Evolutionary conservation across 2,329 filamentous ascomycete species (phyloP).

Genomic region (Truncatella angustata): DNA sequence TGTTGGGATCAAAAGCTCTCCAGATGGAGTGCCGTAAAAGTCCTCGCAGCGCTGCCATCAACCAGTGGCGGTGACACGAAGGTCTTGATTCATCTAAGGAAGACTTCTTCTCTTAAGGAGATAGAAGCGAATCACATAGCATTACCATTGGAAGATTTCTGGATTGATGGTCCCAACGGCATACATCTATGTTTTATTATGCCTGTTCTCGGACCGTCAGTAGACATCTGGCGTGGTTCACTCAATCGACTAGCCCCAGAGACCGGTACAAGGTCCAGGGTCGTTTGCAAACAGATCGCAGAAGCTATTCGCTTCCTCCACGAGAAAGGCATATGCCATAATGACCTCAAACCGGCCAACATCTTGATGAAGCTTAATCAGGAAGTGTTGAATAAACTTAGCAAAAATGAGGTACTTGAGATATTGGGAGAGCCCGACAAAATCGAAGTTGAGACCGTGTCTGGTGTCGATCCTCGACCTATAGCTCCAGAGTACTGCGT

Average conservation of each 20-base stretch:
- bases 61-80: not conserved
- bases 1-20: not conserved
- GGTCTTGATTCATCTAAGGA: not conserved
- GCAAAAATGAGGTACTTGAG: not conserved
- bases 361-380: not conserved
- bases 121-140: not conserved
- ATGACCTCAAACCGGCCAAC: not conserved
- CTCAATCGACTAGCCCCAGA: not conserved
- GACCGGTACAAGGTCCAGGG: not conserved
- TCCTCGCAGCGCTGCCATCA: not conserved
- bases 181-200: not conserved
- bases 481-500: not conserved
- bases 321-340: not conserved
- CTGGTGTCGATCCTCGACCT: not conserved
- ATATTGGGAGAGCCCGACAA: not conserved
- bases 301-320: not conserved
- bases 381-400: not conserved
- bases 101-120: not conserved
- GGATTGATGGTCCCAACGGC: not conserved
- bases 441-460: not conserved
- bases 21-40: not conserved
- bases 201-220: not conserved
- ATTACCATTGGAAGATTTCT: not conserved
- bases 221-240: not conserved
- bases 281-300: not conserved